A percentile compares a stretch with the other conserved stretches of the same genome.
Conservation (phyloP, 192 early-diverging fungal species). For the Umbelopsis isabellina region DNA sequence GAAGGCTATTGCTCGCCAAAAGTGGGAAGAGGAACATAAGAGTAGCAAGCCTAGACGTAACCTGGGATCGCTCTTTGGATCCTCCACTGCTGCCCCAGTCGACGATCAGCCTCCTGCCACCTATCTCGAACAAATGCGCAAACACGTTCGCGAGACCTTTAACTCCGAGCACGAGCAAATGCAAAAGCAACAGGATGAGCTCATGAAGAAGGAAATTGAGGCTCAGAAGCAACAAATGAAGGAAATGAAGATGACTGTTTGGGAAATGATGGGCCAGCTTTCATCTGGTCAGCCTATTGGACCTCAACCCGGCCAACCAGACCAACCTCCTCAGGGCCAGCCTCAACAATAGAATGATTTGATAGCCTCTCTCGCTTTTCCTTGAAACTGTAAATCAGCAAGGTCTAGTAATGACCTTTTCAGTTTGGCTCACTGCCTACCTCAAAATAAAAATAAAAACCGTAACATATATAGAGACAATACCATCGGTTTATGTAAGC, state of each 20-base stretch:
- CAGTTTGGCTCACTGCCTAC: no score
- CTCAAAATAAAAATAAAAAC: no score
- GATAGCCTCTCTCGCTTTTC: no score
- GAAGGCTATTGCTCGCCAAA: slow-evolving; percentile 59
- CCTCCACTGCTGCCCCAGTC: slow-evolving; percentile 40
- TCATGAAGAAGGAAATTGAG: slow-evolving; percentile 68
- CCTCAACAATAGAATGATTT: slow-evolving; percentile 4
- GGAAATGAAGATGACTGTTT: slow-evolving; percentile 87
- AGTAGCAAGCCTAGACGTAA: slow-evolving; percentile 58
- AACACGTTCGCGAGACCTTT: slow-evolving; percentile 64
- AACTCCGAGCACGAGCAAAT: slow-evolving; percentile 72
- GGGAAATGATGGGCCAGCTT: slow-evolving; percentile 75
- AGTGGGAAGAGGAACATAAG: slow-evolving; percentile 70
- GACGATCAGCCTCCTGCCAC: slow-evolving; percentile 69
- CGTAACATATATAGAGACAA: no score
- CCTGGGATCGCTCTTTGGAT: slow-evolving; percentile 51
- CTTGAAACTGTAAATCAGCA: no score
- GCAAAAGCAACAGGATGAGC: slow-evolving; percentile 67
- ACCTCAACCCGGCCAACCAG: slow-evolving; percentile 9
- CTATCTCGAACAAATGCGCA: slow-evolving; percentile 64
- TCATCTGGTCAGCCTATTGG: slow-evolving; percentile 27
- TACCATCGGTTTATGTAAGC: no score
- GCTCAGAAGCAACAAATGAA: slow-evolving; percentile 74
- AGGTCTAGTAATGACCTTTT: no score
- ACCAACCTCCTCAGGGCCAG: slow-evolving; percentile 1